Evolutionary conservation across 306 rosid genomes (phyloP).

Genomic region (Prunus kanzakura): DNA sequence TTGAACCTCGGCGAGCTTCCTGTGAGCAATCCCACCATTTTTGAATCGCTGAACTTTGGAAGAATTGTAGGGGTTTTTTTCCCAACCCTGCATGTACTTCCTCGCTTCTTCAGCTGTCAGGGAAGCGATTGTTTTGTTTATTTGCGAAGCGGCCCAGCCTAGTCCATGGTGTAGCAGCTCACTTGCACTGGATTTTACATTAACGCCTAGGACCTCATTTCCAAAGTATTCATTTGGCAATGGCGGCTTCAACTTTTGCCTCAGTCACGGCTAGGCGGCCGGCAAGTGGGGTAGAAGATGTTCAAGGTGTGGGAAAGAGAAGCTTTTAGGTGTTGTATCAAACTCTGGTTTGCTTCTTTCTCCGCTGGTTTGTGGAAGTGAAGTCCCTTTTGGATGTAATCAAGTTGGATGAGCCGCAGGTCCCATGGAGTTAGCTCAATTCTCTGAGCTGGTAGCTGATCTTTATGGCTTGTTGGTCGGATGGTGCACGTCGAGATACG

Average conservation of each 20-base stretch:
- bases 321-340: slow-evolving; percentile 18
- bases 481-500: not conserved
- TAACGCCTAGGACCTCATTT: not conserved
- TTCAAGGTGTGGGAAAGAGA: slow-evolving; percentile 2
- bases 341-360: not conserved
- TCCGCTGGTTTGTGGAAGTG: slow-evolving; percentile 14
- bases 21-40: accelerated
- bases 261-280: not conserved
- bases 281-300: slow-evolving; percentile 4
- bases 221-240: slow-evolving; percentile 31
- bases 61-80: slow-evolving; percentile 1
- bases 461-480: not conserved
- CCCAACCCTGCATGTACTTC: slow-evolving; percentile 24
- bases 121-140: slow-evolving; percentile 28
- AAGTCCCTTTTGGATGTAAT: slow-evolving; percentile 29
- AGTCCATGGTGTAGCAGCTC: slow-evolving; percentile 20
- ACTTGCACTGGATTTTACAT: slow-evolving; percentile 7
- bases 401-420: not conserved
- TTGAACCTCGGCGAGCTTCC: slow-evolving; percentile 45
- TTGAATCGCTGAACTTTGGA: not conserved
- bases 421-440: slow-evolving; percentile 28
- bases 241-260: slow-evolving; percentile 16
- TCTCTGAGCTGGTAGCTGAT: not conserved
- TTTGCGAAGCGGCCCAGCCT: slow-evolving; percentile 30
- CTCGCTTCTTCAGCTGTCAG: slow-evolving; percentile 13